These are phyloP conservation scores for Tanozyma kutaoensis DNA, from an alignment of 805 yeast genomes.

Conservation along the genomic window DNA sequence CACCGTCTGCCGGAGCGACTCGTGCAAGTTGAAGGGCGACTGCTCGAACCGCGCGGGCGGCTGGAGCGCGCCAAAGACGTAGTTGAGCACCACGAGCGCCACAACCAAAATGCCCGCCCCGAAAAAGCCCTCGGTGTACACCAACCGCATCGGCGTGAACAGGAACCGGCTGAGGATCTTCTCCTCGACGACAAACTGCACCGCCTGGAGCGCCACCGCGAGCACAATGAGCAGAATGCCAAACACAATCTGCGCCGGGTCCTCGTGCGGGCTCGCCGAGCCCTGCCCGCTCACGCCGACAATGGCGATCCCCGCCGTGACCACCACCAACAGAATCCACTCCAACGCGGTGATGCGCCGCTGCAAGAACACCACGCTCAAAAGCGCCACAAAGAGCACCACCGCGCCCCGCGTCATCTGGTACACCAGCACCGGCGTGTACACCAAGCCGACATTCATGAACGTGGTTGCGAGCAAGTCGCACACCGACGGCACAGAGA, in stretches of 20 bases:
- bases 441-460: conserved; percentile 61
- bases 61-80: conserved; percentile 20
- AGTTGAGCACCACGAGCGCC: conserved; percentile 31
- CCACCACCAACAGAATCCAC: conserved; percentile 56
- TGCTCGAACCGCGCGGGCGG: conserved; percentile 20
- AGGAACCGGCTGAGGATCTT: conserved; percentile 40
- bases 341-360: conserved; percentile 44
- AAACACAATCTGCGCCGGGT: conserved; percentile 20
- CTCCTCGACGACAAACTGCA: conserved; percentile 72
- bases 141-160: conserved; percentile 50
- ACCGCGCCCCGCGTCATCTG: conserved; percentile 80
- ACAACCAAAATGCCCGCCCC: conserved; percentile 36
- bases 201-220: conserved; percentile 59
- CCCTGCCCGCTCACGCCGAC: conserved; percentile 58
- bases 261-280: conserved; percentile 6
- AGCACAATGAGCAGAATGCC: conserved; percentile 48
- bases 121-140: conserved; percentile 63
- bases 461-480: conserved; percentile 65
- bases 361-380: conserved; percentile 50
- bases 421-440: conserved; percentile 67
- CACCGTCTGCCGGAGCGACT: conserved; percentile 37
- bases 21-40: conserved; percentile 43
- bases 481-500: conserved; percentile 53
- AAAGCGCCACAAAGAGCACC: conserved; percentile 61
- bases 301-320: conserved; percentile 52